Percentiles rank a stretch among this genome's conserved stretches.
These are phyloP conservation scores for Cladosporium austrohemisphaericum DNA, from an alignment of 2,329 filamentous ascomycete genomes.

Conservation along the genomic window DNA sequence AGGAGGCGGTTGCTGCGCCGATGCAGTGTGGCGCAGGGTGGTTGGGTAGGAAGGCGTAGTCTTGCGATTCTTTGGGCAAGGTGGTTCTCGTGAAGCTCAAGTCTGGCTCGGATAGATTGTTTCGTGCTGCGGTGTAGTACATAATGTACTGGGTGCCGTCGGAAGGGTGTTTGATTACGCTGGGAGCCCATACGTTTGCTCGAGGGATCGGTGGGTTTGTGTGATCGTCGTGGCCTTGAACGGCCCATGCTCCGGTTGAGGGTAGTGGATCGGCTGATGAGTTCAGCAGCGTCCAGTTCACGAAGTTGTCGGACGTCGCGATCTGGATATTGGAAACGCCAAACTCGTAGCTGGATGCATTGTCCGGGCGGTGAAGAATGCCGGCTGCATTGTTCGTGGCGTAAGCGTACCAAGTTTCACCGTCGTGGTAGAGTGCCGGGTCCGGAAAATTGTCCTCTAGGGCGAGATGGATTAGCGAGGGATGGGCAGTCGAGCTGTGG, in stretches of 20 bases:
- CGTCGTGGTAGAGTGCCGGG: constrained; percentile 31
- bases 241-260: constrained; percentile 24
- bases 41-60: constrained; percentile 7
- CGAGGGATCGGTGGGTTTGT: constrained; percentile 4
- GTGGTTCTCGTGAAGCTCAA: neutral
- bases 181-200: constrained; percentile 33
- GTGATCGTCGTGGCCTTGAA: constrained; percentile 16
- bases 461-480: constrained; percentile 22
- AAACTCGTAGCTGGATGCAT: constrained; percentile 18
- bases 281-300: constrained; percentile 30
- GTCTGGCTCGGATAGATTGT: neutral
- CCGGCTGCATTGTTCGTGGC: constrained; percentile 36
- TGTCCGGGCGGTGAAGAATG: constrained; percentile 21
- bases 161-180: constrained; percentile 25
- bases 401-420: constrained; percentile 37
- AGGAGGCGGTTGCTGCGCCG: constrained; percentile 31
- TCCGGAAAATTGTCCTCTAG: constrained; percentile 38
- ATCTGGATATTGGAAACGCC: constrained; percentile 35
- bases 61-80: neutral
- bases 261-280: constrained; percentile 31
- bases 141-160: constrained; percentile 30
- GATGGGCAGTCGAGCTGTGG: neutral
- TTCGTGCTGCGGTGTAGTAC: constrained; percentile 31
- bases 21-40: constrained; percentile 33
- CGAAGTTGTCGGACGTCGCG: constrained; percentile 36